Conservation (phyloP, 352 stramenopile genomes). For the Pythium rhizo-oryzae region DNA sequence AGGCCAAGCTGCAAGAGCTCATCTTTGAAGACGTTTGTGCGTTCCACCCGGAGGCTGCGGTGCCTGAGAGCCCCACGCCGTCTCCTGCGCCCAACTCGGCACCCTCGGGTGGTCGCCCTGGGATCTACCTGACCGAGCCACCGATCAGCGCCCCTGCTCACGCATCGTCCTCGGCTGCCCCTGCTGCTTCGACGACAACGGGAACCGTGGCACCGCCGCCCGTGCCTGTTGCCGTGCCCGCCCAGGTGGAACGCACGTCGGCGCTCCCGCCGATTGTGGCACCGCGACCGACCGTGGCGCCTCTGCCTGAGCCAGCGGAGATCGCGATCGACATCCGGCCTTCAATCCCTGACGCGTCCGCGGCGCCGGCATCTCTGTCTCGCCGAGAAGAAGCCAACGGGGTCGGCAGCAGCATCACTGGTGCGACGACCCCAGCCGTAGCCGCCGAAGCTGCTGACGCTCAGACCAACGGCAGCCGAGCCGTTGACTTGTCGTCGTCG, state of each 20-base stretch:
- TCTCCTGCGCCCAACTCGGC: constrained; percentile 21
- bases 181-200: constrained; percentile 2
- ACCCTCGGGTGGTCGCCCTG: constrained; percentile 3
- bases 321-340: constrained; percentile 46
- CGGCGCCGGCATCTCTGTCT: background rate
- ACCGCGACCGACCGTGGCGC: constrained; percentile 5
- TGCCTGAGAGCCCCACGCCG: constrained; percentile 37
- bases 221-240: constrained; percentile 14
- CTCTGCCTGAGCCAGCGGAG: constrained; percentile 19
- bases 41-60: constrained; percentile 85
- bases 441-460: background rate
- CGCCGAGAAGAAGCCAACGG: constrained; percentile 1
- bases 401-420: constrained; percentile 1
- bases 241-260: constrained; percentile 10
- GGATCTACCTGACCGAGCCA: constrained; percentile 28
- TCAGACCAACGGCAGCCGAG: constrained; percentile 5
- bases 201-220: constrained; percentile 9
- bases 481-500: constrained; percentile 34
- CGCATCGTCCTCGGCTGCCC: background rate
- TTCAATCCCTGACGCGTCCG: constrained; percentile 23
- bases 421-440: background rate
- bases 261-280: constrained; percentile 15
- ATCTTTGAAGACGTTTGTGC: constrained; percentile 92
- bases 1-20: constrained; percentile 89
- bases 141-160: constrained; percentile 27